Conservation (phyloP, 202 grass and related monocot genomes). For the Hordeum pubiflorum region DNA sequence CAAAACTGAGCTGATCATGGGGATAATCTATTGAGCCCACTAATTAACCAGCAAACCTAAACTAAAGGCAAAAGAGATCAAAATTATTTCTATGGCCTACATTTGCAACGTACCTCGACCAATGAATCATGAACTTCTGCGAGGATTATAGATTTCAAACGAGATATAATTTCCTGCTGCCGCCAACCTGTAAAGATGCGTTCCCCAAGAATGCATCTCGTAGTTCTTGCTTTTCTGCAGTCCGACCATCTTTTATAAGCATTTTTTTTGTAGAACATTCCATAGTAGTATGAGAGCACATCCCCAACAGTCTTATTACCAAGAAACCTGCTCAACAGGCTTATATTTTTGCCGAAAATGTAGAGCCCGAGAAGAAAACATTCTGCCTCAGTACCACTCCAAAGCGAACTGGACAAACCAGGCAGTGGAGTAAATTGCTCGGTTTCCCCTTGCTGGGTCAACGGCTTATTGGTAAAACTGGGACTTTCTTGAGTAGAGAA, state of each 20-base stretch:
- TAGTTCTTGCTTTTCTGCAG: slow-evolving; percentile 71
- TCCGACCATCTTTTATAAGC: slow-evolving; percentile 68
- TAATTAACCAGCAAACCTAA: not conserved
- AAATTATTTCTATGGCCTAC: not conserved
- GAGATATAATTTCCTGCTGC: slow-evolving; percentile 70
- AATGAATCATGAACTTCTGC: slow-evolving; percentile 55
- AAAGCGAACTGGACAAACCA: slow-evolving; percentile 35
- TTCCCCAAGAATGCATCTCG: slow-evolving; percentile 70
- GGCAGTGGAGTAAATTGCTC: slow-evolving; percentile 43
- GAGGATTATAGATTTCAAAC: slow-evolving; percentile 43
- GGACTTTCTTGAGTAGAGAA: slow-evolving; percentile 24
- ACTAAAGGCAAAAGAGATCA: not conserved
- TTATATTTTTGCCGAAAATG: slow-evolving; percentile 87
- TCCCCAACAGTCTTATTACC: slow-evolving; percentile 52
- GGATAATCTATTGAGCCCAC: slow-evolving; percentile 18
- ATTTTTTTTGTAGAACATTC: slow-evolving; percentile 59
- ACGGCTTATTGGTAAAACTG: slow-evolving; percentile 11
- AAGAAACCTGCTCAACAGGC: slow-evolving; percentile 48
- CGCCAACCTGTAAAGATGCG: slow-evolving; percentile 84
- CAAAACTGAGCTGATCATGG: slow-evolving; percentile 11
- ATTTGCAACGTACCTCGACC: slow-evolving; percentile 47
- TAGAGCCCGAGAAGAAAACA: slow-evolving; percentile 86
- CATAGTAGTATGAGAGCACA: slow-evolving; percentile 76
- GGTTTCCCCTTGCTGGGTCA: slow-evolving; percentile 14
- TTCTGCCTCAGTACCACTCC: slow-evolving; percentile 52